Base-by-base conservation (phyloP, 345 rosid genomes). In the Kernera saxatilis region DNA sequence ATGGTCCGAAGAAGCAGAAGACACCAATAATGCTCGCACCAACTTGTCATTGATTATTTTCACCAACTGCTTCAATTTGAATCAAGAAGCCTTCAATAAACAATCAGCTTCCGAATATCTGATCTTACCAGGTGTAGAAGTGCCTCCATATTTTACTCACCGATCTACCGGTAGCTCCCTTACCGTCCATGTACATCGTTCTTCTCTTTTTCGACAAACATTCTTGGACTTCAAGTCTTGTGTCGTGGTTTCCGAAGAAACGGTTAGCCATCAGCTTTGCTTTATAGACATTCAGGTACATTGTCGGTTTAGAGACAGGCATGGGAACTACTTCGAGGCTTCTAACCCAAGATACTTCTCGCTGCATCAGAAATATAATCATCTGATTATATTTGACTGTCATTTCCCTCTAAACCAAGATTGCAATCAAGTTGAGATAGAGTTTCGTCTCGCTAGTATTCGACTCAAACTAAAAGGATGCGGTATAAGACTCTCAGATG, bases 371-470 rank as follows among this genome's bases (percentile, higher is more conserved):
- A 30, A 43, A 5, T 21, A 32, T 55, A 9, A 33, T 44, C 64
- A 69, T 22, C 35, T 30, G 26, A n/a, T 69, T 45, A 69, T 44
- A 69, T 69, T 56, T 45, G 56, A 44, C 3, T 69, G 56, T 45
- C n/a, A 8, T 22, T 45, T 69, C 8, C 35, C 17, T 22, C 56
- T 22, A 57, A 33, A 10, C 37, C 13, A 67, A 40, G 53, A 67
- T 6, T 52, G 41, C 2, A 26, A 40, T 18, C 62, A 53, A 14
- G 72, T 29, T 19, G 52, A 39, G 49, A 52, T 67, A 17, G 6
- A 37, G 26, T 37, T 39, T 67, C 10, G 0, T 26, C 50, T 65
- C 2, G 3, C 4, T 22, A 35, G 48, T 25, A 25, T 14, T 12
- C 5, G 33, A 8, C 45, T 33, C 15, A 63, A 15, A 19, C 19